Evolutionary conservation across 1,139 yeast species (phyloP).

Genomic region (Yamadazyma atlantica): DNA sequence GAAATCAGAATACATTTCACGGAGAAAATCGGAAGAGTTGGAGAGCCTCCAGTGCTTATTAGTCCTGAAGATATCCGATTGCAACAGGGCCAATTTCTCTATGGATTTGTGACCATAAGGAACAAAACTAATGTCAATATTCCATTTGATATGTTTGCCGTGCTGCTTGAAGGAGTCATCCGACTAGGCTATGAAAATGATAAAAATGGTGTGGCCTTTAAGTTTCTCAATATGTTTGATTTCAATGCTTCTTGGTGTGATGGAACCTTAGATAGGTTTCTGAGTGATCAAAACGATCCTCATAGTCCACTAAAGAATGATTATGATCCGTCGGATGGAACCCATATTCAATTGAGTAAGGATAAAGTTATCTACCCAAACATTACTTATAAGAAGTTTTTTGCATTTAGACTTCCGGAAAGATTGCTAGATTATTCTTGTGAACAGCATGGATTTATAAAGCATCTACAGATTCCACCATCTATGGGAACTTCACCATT

Average conservation of each 20-base stretch:
- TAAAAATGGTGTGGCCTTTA: conserved; percentile 4
- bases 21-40: conserved; percentile 29
- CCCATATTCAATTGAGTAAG: conserved; percentile 26
- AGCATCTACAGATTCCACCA: conserved; percentile 39
- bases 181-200: conserved; percentile 16
- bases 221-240: conserved; percentile 40
- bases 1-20: conserved; percentile 31
- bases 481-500: conserved; percentile 32
- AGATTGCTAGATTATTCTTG: conserved; percentile 38
- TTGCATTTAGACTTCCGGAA: conserved; percentile 40
- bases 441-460: conserved; percentile 30
- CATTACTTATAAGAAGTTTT: conserved; percentile 39
- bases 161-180: conserved; percentile 29
- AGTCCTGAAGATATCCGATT: conserved; percentile 30
- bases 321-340: conserved; percentile 34
- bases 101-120: conserved; percentile 34
- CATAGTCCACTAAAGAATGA: conserved; percentile 5
- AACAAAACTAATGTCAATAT: conserved; percentile 28
- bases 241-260: conserved; percentile 45
- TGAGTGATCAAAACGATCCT: conserved; percentile 30
- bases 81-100: conserved; percentile 36
- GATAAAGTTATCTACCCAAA: conserved; percentile 32
- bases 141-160: conserved; percentile 41
- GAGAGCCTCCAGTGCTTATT: conserved; percentile 27
- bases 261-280: conserved; percentile 30